Evolutionary conservation across 1,284 basidiomycete genomes (phyloP).

Genomic region (Naganishia sp.): DNA sequence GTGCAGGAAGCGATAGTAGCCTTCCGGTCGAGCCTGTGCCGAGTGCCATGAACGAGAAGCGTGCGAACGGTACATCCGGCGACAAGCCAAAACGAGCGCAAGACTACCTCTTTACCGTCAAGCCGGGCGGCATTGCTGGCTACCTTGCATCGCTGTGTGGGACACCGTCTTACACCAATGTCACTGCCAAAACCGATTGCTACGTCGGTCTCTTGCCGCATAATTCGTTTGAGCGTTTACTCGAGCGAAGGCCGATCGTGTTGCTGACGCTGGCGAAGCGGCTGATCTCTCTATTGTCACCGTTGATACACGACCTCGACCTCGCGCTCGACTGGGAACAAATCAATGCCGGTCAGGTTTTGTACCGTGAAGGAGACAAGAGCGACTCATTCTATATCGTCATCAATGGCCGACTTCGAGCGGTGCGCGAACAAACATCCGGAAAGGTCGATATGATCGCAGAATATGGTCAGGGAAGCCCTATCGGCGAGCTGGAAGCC

Average conservation of each 20-base stretch:
- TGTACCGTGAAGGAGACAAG: conserved; percentile 91
- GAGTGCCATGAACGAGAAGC: conserved; percentile 30
- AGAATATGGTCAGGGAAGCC: conserved; percentile 87
- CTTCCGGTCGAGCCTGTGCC: conserved; percentile 1
- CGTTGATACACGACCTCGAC: conserved; percentile 91
- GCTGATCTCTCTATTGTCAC: conserved; percentile 84
- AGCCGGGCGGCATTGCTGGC: conserved; percentile 96
- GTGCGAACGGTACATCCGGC: not conserved
- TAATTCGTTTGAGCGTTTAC: conserved; percentile 79
- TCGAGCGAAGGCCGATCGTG: conserved; percentile 93
- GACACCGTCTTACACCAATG: conserved; percentile 88
- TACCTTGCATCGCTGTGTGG: conserved; percentile 93
- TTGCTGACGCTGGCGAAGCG: conserved; percentile 95
- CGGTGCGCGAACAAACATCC: conserved; percentile 65
- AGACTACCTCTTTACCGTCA: conserved; percentile 78
- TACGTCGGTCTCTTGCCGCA: conserved; percentile 94
- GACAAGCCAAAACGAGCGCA: conserved; percentile 14
- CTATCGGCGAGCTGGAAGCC: conserved; percentile 83
- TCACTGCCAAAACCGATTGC: conserved; percentile 88
- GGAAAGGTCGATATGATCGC: conserved; percentile 75
- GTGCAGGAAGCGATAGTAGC: not conserved
- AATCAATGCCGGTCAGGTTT: conserved; percentile 81
- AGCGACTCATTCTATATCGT: conserved; percentile 95
- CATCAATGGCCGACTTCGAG: conserved; percentile 88
- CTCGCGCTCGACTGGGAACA: conserved; percentile 98